Percentiles rank a stretch among this genome's conserved stretches.
These are phyloP conservation scores for Penstemon newberryi DNA, from an alignment of 257 asterid species.

Conservation along the genomic window DNA sequence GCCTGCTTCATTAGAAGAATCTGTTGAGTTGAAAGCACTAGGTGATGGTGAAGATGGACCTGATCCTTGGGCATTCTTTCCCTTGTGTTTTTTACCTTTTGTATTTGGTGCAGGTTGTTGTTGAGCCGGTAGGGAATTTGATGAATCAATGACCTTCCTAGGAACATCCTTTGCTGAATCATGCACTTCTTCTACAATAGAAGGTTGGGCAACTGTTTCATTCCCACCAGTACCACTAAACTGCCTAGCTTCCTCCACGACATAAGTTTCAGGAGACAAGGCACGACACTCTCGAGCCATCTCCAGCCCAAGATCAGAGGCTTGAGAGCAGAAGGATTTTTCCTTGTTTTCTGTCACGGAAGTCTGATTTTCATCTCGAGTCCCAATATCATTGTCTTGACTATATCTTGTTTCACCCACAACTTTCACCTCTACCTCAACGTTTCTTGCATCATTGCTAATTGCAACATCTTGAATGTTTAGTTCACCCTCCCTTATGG, in stretches of 20 bases:
- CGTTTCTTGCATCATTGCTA: constrained; percentile 57
- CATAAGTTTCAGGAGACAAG: constrained; percentile 61
- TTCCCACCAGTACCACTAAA: constrained; percentile 49
- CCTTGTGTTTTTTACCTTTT: constrained; percentile 80
- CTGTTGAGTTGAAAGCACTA: constrained; percentile 52
- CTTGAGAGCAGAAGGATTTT: constrained; percentile 79
- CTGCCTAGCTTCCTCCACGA: constrained; percentile 60
- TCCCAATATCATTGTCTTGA: constrained; percentile 53
- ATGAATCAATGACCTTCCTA: constrained; percentile 47
- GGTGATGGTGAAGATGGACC: constrained; percentile 52
- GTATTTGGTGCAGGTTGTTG: constrained; percentile 46
- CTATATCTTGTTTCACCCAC: constrained; percentile 65
- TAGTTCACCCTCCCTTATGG: constrained; percentile 54
- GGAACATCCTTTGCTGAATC: constrained; percentile 51
- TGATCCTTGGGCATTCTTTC: constrained; percentile 65
- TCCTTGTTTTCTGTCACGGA: constrained; percentile 69
- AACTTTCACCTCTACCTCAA: constrained; percentile 75
- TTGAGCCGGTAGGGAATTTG: constrained; percentile 39
- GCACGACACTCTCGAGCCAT: constrained; percentile 75
- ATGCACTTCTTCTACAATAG: constrained; percentile 50
- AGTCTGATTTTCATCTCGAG: constrained; percentile 55
- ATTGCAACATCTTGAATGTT: constrained; percentile 65
- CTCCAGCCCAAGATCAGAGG: constrained; percentile 76
- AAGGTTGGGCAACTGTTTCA: constrained; percentile 45
- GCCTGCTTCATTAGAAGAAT: constrained; percentile 61